Evolutionary conservation across 257 asterid species (phyloP).

Genomic region (Solanum sitiens): DNA sequence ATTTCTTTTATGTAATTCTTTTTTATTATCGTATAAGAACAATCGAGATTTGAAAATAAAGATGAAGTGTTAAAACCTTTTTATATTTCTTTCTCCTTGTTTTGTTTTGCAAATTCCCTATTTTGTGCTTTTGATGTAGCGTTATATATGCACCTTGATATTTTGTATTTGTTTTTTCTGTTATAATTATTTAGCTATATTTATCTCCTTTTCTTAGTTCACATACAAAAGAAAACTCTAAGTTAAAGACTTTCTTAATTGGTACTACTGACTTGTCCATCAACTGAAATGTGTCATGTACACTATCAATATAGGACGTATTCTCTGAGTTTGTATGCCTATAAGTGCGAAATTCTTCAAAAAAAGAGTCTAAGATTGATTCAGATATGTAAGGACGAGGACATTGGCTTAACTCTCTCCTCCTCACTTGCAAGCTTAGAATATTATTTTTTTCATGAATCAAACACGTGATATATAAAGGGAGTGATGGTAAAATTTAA

Average conservation of each 20-base stretch:
- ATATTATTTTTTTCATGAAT: background rate
- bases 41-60: background rate
- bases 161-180: too few relatives aligned
- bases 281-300: too few relatives aligned
- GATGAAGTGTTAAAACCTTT: background rate
- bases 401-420: background rate
- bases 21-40: background rate
- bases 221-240: too few relatives aligned
- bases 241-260: too few relatives aligned
- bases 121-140: too few relatives aligned
- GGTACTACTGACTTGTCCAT: too few relatives aligned
- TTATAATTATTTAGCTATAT: too few relatives aligned
- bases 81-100: background rate
- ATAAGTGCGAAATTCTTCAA: background rate
- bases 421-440: background rate
- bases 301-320: background rate
- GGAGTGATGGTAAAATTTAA: background rate
- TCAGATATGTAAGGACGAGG: background rate
- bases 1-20: background rate
- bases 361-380: background rate
- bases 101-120: background rate
- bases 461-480: background rate
- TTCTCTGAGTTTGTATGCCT: background rate
- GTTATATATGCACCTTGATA: too few relatives aligned
- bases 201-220: too few relatives aligned